These are phyloP conservation scores for Exserohilum rostratum DNA, from an alignment of 2,329 filamentous ascomycete species.

Conservation along the genomic window DNA sequence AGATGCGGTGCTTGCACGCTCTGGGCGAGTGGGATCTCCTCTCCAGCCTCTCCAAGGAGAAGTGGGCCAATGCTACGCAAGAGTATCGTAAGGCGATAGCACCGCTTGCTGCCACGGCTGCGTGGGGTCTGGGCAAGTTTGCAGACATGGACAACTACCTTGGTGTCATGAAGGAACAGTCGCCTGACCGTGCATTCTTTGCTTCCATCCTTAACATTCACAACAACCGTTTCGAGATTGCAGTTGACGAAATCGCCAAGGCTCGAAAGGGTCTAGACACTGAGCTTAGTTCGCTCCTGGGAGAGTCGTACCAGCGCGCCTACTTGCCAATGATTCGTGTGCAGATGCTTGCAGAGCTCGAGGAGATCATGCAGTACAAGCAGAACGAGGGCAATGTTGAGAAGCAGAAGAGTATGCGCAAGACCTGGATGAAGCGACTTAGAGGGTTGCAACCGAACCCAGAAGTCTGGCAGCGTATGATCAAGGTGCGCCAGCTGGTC, in stretches of 20 bases:
- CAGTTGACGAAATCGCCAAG: conserved; percentile 85
- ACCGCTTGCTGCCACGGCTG: conserved; percentile 89
- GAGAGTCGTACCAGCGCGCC: conserved; percentile 95
- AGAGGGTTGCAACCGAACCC: conserved; percentile 96
- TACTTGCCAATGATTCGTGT: conserved; percentile 98
- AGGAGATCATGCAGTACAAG: conserved; percentile 98
- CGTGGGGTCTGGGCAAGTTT: conserved; percentile 97
- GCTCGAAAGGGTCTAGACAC: conserved; percentile 93
- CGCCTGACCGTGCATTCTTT: conserved; percentile 95
- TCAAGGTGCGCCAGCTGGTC: conserved; percentile 90
- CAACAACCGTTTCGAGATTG: conserved; percentile 92
- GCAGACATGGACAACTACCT: conserved; percentile 98
- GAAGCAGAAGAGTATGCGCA: conserved; percentile 88
- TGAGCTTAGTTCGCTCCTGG: conserved; percentile 93
- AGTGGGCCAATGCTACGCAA: conserved; percentile 86
- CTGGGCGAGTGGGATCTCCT: conserved; percentile 97
- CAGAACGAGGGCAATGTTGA: conserved; percentile 78
- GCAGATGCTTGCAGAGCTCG: conserved; percentile 97
- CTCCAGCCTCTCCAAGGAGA: conserved; percentile 85
- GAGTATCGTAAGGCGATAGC: conserved; percentile 92
- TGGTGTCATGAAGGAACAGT: conserved; percentile 89
- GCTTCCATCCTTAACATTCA: conserved; percentile 94
- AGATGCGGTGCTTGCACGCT: conserved; percentile 98
- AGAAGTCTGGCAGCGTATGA: conserved; percentile 98
- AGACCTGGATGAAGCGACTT: conserved; percentile 93